Percentiles rank a stretch among this genome's conserved stretches.
phyloP scores from a whole-genome alignment of 257 asterid species.

The Nicotiana benthamiana region DNA sequence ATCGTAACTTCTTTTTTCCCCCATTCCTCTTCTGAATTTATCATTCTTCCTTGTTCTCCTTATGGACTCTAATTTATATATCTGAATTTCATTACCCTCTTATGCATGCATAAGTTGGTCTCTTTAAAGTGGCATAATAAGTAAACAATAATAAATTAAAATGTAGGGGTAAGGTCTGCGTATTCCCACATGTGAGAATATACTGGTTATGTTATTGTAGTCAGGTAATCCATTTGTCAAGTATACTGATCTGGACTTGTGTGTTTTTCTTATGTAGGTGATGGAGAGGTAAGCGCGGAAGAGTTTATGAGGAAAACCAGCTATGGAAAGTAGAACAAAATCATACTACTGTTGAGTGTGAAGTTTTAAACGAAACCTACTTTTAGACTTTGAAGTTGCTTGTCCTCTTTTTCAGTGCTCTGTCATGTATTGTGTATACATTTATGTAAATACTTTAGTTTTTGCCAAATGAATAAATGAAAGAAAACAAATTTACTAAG shows the following conservation, averaged over 20 bases:
- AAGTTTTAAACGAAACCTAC: background rate
- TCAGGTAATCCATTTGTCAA: background rate
- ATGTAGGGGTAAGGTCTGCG: no score
- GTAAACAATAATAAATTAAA: background rate
- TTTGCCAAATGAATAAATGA: background rate
- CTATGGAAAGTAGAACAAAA: conserved; percentile 39
- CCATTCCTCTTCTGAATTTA: background rate
- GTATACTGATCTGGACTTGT: background rate
- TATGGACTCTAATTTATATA: no score
- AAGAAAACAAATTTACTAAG: background rate
- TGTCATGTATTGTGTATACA: background rate
- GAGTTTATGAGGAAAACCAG: conserved; percentile 89
- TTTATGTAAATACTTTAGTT: no score
- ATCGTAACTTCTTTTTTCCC: conserved; percentile 53
- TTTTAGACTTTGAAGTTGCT: background rate
- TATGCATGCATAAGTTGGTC: background rate
- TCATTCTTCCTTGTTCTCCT: background rate
- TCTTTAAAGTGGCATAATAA: background rate
- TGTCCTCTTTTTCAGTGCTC: background rate
- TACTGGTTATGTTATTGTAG: no score
- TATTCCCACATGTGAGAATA: no score
- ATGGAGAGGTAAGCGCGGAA: conserved; percentile 76
- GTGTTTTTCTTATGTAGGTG: conserved; percentile 37
- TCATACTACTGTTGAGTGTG: background rate
- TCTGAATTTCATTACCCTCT: background rate